These are phyloP conservation scores for Grifola frondosa DNA, from an alignment of 1,284 basidiomycete species.

Conservation along the genomic window DNA sequence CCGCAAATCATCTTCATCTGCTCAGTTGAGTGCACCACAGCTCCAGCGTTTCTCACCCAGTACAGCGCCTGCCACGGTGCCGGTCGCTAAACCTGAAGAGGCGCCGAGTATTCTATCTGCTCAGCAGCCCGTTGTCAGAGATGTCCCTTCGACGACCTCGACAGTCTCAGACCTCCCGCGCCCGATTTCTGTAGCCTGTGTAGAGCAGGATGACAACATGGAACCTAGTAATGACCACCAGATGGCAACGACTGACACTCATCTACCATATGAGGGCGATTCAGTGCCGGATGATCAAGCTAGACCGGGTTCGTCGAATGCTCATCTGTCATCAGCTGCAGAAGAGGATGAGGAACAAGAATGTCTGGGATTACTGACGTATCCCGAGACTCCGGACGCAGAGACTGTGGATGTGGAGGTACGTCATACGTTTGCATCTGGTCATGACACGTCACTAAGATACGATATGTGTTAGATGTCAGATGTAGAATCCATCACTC, in stretches of 20 bases:
- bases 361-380: constrained; percentile 4
- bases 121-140: too few species aligned
- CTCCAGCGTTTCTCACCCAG: constrained; percentile 1
- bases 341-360: constrained; percentile 10
- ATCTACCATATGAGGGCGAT: neutral
- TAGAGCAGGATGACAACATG: too few species aligned
- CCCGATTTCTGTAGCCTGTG: too few species aligned
- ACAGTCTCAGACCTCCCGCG: too few species aligned
- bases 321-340: neutral
- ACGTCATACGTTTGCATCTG: neutral
- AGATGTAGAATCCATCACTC: neutral
- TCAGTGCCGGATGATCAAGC: neutral
- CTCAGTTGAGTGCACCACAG: too few species aligned
- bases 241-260: too few species aligned
- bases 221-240: too few species aligned
- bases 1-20: too few species aligned
- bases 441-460: neutral
- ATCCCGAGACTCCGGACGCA: too few species aligned
- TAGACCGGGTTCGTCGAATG: neutral
- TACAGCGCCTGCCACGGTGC: neutral
- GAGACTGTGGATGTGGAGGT: constrained; percentile 4
- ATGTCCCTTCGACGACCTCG: too few species aligned
- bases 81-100: too few species aligned
- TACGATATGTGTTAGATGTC: constrained; percentile 3
- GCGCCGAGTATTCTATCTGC: too few species aligned